These are phyloP conservation scores for Calonectria pauciramosa DNA, from an alignment of 2,329 filamentous ascomycete species.

Conservation along the genomic window DNA sequence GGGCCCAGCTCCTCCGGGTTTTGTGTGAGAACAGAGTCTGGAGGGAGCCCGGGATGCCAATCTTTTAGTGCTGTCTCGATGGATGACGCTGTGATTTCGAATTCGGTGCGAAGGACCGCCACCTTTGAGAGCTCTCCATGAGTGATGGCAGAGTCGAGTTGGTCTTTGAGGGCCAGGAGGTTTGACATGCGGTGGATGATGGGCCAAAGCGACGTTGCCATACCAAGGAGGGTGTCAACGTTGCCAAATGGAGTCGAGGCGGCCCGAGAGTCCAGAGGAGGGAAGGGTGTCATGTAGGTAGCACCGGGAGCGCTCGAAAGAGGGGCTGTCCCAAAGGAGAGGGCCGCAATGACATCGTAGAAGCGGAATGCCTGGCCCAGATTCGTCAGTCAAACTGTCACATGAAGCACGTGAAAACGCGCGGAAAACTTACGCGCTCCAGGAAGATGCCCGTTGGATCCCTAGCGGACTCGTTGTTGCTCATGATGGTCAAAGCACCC, in stretches of 20 bases:
- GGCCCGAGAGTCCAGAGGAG: conserved; percentile 59
- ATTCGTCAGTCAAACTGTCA: conserved; percentile 38
- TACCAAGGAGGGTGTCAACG: conserved; percentile 71
- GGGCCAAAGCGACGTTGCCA: conserved; percentile 74
- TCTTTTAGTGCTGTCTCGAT: conserved; percentile 68
- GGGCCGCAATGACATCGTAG: conserved; percentile 74
- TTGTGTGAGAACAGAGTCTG: conserved; percentile 47
- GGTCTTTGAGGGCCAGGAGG: conserved; percentile 65
- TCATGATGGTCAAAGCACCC: conserved; percentile 73
- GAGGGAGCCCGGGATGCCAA: conserved; percentile 68
- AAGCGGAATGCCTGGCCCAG: conserved; percentile 70
- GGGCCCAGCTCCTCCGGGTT: conserved; percentile 41
- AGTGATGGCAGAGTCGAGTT: conserved; percentile 61
- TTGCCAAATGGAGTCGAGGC: conserved; percentile 63
- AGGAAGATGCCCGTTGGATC: conserved; percentile 70
- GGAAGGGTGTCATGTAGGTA: conserved; percentile 61
- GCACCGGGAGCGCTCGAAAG: conserved; percentile 64
- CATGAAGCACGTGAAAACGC: neutral
- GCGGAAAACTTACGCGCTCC: conserved; percentile 62
- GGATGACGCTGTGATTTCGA: conserved; percentile 64
- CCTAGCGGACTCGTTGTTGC: conserved; percentile 57
- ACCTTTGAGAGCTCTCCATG: conserved; percentile 59
- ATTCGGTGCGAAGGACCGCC: conserved; percentile 63
- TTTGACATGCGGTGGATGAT: conserved; percentile 73
- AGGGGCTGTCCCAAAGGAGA: conserved; percentile 72